A percentile compares a stretch with the other conserved stretches of the same genome.
Conservation (phyloP, 2,329 filamentous ascomycete species). For the Fusarium mangiferae region DNA sequence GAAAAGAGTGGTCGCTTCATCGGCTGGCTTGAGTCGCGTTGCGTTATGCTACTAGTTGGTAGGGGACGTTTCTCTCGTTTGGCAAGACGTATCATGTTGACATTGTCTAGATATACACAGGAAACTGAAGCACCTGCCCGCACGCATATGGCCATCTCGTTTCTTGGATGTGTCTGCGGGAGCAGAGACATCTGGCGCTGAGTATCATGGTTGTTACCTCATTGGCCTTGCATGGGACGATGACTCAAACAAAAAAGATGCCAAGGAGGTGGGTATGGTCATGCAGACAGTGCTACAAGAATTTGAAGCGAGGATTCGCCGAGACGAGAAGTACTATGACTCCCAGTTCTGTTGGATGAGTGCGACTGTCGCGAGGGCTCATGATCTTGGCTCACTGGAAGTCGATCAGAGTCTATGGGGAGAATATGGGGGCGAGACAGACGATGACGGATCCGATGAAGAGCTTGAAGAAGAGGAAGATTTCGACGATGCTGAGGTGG, state of each 20-base stretch:
- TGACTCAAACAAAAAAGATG: conserved; percentile 52
- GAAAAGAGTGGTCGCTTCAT: conserved; percentile 65
- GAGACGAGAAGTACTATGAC: conserved; percentile 61
- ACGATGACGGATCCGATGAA: conserved; percentile 56
- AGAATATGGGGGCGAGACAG: conserved; percentile 41
- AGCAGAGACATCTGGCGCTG: conserved; percentile 47
- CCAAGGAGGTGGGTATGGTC: conserved; percentile 53
- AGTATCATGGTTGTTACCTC: conserved; percentile 71
- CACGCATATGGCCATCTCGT: conserved; percentile 71
- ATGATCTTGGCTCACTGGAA: conserved; percentile 54
- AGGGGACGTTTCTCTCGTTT: conserved; percentile 26
- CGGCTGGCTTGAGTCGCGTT: conserved; percentile 72
- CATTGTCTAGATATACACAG: conserved; percentile 62
- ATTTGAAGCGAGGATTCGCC: conserved; percentile 60
- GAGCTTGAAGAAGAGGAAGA: conserved; percentile 52
- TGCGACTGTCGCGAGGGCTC: conserved; percentile 51
- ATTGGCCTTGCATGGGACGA: conserved; percentile 62
- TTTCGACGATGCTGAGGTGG: conserved; percentile 27
- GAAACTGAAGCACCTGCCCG: conserved; percentile 60
- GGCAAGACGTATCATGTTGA: not conserved
- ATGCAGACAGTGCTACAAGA: conserved; percentile 57
- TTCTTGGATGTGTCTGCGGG: conserved; percentile 56
- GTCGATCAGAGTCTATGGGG: conserved; percentile 63
- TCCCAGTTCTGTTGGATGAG: conserved; percentile 60
- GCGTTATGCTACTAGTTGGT: conserved; percentile 67